Evolutionary conservation across 1,139 yeast species (phyloP).

Genomic region (Candida neerlandica): DNA sequence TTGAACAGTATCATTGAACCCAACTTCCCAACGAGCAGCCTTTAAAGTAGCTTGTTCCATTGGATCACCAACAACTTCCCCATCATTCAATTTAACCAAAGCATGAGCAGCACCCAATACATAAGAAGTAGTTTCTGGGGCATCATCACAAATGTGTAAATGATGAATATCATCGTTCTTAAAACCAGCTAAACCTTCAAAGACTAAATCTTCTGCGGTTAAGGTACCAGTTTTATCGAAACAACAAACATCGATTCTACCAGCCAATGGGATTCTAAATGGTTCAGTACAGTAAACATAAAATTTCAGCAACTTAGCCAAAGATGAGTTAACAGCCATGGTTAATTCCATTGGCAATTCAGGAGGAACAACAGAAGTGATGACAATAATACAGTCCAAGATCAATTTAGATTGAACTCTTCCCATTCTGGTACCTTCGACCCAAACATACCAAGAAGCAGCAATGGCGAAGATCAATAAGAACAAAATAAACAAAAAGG

Average conservation of each 20-base stretch:
- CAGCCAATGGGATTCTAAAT: slow-evolving; percentile 96
- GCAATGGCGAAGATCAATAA: slow-evolving; percentile 88
- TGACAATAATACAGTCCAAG: slow-evolving; percentile 90
- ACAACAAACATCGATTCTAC: slow-evolving; percentile 97
- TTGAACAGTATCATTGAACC: slow-evolving; percentile 67
- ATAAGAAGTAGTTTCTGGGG: slow-evolving; percentile 66
- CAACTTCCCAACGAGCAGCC: slow-evolving; percentile 86
- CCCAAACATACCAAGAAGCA: slow-evolving; percentile 99
- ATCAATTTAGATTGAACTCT: slow-evolving; percentile 92
- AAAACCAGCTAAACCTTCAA: slow-evolving; percentile 95
- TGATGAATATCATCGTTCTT: slow-evolving; percentile 55
- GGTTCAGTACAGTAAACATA: slow-evolving; percentile 98
- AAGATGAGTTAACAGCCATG: slow-evolving; percentile 93
- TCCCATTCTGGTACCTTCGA: slow-evolving; percentile 94
- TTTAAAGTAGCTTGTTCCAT: slow-evolving; percentile 96
- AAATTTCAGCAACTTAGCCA: slow-evolving; percentile 82
- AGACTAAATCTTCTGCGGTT: slow-evolving; percentile 94
- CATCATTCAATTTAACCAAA: slow-evolving; percentile 88
- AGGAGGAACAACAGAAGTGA: slow-evolving; percentile 98
- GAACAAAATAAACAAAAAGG: slow-evolving; percentile 88
- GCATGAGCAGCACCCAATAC: slow-evolving; percentile 97
- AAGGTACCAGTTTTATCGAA: slow-evolving; percentile 98
- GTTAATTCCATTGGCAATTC: slow-evolving; percentile 99
- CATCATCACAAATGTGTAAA: slow-evolving; percentile 56
- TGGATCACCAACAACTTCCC: slow-evolving; percentile 98